Base-by-base conservation (phyloP, 306 rosid species). In the Rubus idaeus region DNA sequence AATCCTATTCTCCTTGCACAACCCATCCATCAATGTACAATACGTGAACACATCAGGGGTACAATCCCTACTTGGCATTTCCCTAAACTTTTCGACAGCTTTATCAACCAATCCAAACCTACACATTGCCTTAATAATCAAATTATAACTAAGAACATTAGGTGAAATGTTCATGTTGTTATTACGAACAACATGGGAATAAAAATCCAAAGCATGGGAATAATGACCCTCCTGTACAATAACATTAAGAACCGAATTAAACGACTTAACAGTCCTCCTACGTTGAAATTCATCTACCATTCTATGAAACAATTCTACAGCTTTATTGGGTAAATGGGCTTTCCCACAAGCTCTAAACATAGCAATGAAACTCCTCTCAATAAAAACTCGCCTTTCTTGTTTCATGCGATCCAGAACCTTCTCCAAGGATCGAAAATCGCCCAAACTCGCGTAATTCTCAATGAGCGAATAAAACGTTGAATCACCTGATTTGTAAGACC, bases 171-270 rank as follows among this genome's bases (percentile, higher is more conserved):
- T 84, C 56, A 73, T 68, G 60, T 58, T 60, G 65, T 64, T 77
- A 50, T 78, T 70, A 58, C 75, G 83, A 70, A 66, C 53, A 81
- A 88, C 89, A 72, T 67, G 70, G 3, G 77, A 72, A 83, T 92
- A 89, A 79, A 92, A 92, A 66, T 87, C 90, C 46, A 89, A 78
- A 0, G 91, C 96, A 42, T 41, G 80, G 61, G 84, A 49, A 61
- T 85, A 92, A 66, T 78, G 53, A 62, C 92, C 87, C 76, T 86
- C 92, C 64, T 82, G 88, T 74, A 95, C 77, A 77, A 95, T 71
- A 66, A 95, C 92, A 83, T 90, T 95, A 71, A 95, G 97, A 81
- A 95, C 98, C 23, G 97, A 92, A 81, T 95, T 95, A 61, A 95
- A 89, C 0, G 98, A 92, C 70, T 82, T 89, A 39, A 92, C 91